Percentiles rank a stretch among this genome's conserved stretches.
Evolutionary conservation across 129 eudicot genomes (phyloP).

Genomic region (Centrapalus pauciflorus): DNA sequence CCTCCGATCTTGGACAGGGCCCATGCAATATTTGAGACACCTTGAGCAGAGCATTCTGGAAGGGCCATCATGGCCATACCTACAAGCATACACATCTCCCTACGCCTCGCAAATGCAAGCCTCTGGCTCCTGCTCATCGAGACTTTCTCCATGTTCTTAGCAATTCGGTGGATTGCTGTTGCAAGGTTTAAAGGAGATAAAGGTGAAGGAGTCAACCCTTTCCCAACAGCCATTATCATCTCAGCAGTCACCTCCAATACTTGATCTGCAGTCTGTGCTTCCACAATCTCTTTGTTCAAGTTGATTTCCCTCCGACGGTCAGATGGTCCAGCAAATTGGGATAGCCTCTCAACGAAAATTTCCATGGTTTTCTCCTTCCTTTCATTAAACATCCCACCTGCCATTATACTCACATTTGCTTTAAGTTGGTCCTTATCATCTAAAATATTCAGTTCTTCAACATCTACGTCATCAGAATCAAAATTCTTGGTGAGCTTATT

Average conservation of each 20-base stretch:
- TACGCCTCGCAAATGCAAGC: constrained; percentile 74
- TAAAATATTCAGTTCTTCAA: constrained; percentile 30
- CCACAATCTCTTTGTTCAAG: constrained; percentile 66
- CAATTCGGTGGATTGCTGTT: constrained; percentile 86
- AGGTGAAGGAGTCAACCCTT: constrained; percentile 96
- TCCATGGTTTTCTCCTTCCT: constrained; percentile 53
- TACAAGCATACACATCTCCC: constrained; percentile 93
- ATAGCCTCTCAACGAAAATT: constrained; percentile 63
- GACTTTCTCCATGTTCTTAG: constrained; percentile 96
- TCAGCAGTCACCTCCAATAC: constrained; percentile 68
- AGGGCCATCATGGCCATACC: constrained; percentile 88
- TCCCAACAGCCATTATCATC: constrained; percentile 64
- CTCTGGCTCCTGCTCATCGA: constrained; percentile 64
- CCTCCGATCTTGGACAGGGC: constrained; percentile 96
- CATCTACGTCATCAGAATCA: constrained; percentile 35
- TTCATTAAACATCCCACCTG: constrained; percentile 78
- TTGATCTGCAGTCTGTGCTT: constrained; percentile 79
- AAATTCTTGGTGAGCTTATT: constrained; percentile 13
- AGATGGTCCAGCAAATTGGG: constrained; percentile 68
- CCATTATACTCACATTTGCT: constrained; percentile 49
- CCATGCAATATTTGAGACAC: constrained; percentile 93
- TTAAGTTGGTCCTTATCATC: constrained; percentile 29
- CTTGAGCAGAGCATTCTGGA: constrained; percentile 91
- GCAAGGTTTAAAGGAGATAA: constrained; percentile 85
- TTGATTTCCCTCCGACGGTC: constrained; percentile 67